phyloP scores from a whole-genome alignment of 306 rosid genomes.

The Sphenostylis stenocarpa region DNA sequence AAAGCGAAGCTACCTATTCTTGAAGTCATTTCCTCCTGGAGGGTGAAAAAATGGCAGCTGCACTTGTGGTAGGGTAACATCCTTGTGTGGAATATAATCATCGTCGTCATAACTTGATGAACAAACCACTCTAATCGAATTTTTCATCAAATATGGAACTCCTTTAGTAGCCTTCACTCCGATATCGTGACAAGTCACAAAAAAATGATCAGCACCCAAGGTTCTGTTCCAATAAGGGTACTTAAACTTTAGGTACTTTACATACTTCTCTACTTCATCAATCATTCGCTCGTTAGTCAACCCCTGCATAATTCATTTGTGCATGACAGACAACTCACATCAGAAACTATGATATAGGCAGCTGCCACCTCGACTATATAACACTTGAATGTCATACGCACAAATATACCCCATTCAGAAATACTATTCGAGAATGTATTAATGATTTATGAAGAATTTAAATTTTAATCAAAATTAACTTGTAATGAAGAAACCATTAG shows the following conservation, averaged over 20 bases:
- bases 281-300: conserved; percentile 1
- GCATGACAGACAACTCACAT: not conserved
- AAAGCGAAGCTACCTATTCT: conserved; percentile 14
- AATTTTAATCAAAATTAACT: not conserved
- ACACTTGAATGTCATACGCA: not conserved
- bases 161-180: conserved; percentile 27
- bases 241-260: conserved; percentile 18
- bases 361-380: not conserved
- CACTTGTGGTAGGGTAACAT: conserved; percentile 38
- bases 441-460: not conserved
- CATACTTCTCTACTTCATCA: conserved; percentile 21
- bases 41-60: conserved; percentile 31
- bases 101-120: conserved; percentile 20
- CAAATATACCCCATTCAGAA: not conserved
- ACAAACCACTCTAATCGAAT: conserved; percentile 36
- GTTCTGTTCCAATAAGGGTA: conserved; percentile 45
- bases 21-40: not conserved
- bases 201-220: conserved; percentile 40
- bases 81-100: conserved; percentile 34
- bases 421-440: not conserved
- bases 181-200: conserved; percentile 38
- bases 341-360: not conserved
- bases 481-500: too few relatives aligned
- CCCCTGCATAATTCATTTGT: conserved; percentile 28
- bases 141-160: conserved; percentile 26